Percentiles rank a stretch among this genome's conserved stretches.
Conservation (phyloP, 345 rosid species). For the Corchorus capsularis region DNA sequence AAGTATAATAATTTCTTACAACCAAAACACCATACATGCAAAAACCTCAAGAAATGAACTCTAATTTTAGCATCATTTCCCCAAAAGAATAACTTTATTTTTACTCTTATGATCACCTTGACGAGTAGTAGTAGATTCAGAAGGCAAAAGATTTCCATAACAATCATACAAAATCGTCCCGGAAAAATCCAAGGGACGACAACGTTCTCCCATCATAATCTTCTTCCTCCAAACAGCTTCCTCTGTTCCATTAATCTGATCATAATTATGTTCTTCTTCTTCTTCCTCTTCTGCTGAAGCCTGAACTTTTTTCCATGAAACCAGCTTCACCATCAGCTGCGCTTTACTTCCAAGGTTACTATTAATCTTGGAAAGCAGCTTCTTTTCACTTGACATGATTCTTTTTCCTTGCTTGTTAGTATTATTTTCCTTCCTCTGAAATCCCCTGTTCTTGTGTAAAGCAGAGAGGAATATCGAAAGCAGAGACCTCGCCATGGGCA, state of each 20-base stretch:
- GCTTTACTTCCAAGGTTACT: conserved; percentile 46
- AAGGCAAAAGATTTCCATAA: conserved; percentile 45
- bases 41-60: neutral
- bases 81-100: neutral
- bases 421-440: neutral
- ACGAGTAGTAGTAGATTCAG: too few species aligned
- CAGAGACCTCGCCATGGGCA: conserved; percentile 31
- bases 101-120: neutral
- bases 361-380: conserved; percentile 39
- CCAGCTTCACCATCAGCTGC: conserved; percentile 47
- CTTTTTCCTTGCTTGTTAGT: neutral
- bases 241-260: conserved; percentile 23
- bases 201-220: conserved; percentile 56
- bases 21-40: too few species aligned
- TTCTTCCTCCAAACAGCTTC: conserved; percentile 56
- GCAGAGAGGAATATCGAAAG: conserved; percentile 14
- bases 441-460: conserved; percentile 22
- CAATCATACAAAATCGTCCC: conserved; percentile 55
- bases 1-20: too few species aligned
- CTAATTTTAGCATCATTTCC: neutral
- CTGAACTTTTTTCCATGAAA: conserved; percentile 49
- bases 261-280: too few species aligned
- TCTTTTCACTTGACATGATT: conserved; percentile 24
- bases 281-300: conserved; percentile 16
- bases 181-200: conserved; percentile 55